These are phyloP conservation scores for Umbelopsis ramanniana DNA, from an alignment of 192 early-diverging fungal genomes.

Conservation along the genomic window DNA sequence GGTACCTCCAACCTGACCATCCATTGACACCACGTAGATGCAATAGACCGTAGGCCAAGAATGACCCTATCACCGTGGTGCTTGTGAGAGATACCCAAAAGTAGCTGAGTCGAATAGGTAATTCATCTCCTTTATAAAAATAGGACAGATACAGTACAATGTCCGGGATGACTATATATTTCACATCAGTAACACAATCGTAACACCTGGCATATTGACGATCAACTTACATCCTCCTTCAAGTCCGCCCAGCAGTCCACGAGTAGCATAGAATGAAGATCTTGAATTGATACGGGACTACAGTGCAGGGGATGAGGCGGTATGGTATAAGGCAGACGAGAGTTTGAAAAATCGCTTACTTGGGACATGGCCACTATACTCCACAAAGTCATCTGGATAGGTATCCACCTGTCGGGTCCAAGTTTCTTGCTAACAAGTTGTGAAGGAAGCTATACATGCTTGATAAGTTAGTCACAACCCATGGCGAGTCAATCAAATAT, in stretches of 20 bases:
- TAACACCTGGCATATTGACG: too few relatives aligned
- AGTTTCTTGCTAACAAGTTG: slow-evolving; percentile 48
- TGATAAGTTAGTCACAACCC: background rate
- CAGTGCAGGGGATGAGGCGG: background rate
- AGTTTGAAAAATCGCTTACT: background rate
- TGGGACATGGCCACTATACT: slow-evolving; percentile 48
- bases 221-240: slow-evolving; percentile 44
- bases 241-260: slow-evolving; percentile 49
- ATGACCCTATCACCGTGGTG: slow-evolving; percentile 48
- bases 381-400: slow-evolving; percentile 57
- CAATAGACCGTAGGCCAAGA: slow-evolving; percentile 58
- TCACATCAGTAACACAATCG: background rate
- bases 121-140: slow-evolving; percentile 52
- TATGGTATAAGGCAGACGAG: background rate
- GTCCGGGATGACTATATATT: slow-evolving; percentile 40
- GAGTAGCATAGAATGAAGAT: slow-evolving; percentile 44
- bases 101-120: slow-evolving; percentile 48
- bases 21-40: slow-evolving; percentile 52
- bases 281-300: slow-evolving; percentile 36
- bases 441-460: slow-evolving; percentile 46
- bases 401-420: slow-evolving; percentile 56
- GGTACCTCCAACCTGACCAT: slow-evolving; percentile 62
- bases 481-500: background rate
- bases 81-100: slow-evolving; percentile 53
- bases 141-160: slow-evolving; percentile 54